phyloP scores from a whole-genome alignment of 1,139 yeast species.

The Suhomyces choctaworum region DNA sequence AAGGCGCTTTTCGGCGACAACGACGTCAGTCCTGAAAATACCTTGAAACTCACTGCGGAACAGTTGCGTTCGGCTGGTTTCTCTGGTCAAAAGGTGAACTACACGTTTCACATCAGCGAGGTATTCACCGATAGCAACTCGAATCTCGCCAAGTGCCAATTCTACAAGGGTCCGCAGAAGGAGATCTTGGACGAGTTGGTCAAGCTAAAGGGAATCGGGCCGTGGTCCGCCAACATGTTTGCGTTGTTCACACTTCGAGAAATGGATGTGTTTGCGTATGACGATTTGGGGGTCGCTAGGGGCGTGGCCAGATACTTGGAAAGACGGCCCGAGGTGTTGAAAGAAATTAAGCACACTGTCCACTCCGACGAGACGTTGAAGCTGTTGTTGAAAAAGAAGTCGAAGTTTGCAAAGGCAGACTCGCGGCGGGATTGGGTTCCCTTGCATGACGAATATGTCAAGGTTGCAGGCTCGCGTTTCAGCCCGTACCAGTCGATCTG shows the following conservation, averaged over 20 bases:
- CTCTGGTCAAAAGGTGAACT: slow-evolving; percentile 67
- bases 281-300: slow-evolving; percentile 82
- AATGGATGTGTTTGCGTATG: slow-evolving; percentile 70
- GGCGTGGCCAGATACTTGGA: slow-evolving; percentile 69
- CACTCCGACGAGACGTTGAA: slow-evolving; percentile 31
- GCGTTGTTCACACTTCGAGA: slow-evolving; percentile 66
- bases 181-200: slow-evolving; percentile 59
- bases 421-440: slow-evolving; percentile 59
- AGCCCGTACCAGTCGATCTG: slow-evolving; percentile 68
- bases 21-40: slow-evolving; percentile 54
- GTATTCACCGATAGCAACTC: slow-evolving; percentile 47
- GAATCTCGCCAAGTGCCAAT: slow-evolving; percentile 33
- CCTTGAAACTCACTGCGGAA: slow-evolving; percentile 44
- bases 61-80: slow-evolving; percentile 64
- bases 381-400: slow-evolving; percentile 32
- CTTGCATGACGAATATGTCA: slow-evolving; percentile 58
- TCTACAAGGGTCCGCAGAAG: slow-evolving; percentile 35
- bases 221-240: slow-evolving; percentile 93
- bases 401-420: slow-evolving; percentile 41
- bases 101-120: slow-evolving; percentile 60
- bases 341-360: slow-evolving; percentile 39
- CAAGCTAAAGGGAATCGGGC: slow-evolving; percentile 75
- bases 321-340: slow-evolving; percentile 53
- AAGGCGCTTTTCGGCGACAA: slow-evolving; percentile 32
- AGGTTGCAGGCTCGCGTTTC: slow-evolving; percentile 56